A percentile compares a stretch with the other conserved stretches of the same genome.
These are phyloP conservation scores for Epichloe elymi DNA, from an alignment of 2,329 filamentous ascomycete genomes.

Conservation along the genomic window DNA sequence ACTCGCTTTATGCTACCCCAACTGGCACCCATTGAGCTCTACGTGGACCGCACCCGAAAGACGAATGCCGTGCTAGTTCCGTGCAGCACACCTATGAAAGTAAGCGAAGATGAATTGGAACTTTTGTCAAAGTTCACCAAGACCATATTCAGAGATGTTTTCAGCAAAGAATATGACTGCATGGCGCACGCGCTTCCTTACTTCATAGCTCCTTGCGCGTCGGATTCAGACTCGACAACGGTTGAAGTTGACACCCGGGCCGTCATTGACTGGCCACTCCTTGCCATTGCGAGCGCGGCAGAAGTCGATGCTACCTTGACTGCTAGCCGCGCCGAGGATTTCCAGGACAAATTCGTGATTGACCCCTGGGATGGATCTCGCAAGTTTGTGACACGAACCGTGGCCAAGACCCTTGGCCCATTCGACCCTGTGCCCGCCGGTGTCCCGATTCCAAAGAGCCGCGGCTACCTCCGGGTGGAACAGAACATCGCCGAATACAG, in stretches of 20 bases:
- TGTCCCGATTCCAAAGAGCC: conserved; percentile 34
- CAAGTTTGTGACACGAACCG: conserved; percentile 41
- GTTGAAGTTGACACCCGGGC: background rate
- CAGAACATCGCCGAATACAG: conserved; percentile 72
- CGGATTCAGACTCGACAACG: background rate
- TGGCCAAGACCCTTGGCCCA: conserved; percentile 46
- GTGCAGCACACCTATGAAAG: conserved; percentile 28
- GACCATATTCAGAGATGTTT: conserved; percentile 66
- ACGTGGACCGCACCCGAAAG: conserved; percentile 49
- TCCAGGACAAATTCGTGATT: conserved; percentile 37
- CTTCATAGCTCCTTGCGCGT: conserved; percentile 54
- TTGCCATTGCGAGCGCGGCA: conserved; percentile 25
- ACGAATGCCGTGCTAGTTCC: conserved; percentile 43
- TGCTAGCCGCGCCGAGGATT: conserved; percentile 13
- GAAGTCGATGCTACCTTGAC: conserved; percentile 10
- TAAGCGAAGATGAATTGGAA: conserved; percentile 32
- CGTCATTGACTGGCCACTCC: conserved; percentile 47
- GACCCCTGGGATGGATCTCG: conserved; percentile 51
- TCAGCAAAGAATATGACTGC: conserved; percentile 71
- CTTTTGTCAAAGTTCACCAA: conserved; percentile 61
- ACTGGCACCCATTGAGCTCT: conserved; percentile 58
- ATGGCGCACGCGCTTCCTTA: conserved; percentile 59
- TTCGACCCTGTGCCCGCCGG: conserved; percentile 50
- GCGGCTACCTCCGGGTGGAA: conserved; percentile 25
- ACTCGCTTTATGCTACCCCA: conserved; percentile 52